Evolutionary conservation across 1,284 basidiomycete genomes (phyloP).

Genomic region (Apiotrichum gamsii): DNA sequence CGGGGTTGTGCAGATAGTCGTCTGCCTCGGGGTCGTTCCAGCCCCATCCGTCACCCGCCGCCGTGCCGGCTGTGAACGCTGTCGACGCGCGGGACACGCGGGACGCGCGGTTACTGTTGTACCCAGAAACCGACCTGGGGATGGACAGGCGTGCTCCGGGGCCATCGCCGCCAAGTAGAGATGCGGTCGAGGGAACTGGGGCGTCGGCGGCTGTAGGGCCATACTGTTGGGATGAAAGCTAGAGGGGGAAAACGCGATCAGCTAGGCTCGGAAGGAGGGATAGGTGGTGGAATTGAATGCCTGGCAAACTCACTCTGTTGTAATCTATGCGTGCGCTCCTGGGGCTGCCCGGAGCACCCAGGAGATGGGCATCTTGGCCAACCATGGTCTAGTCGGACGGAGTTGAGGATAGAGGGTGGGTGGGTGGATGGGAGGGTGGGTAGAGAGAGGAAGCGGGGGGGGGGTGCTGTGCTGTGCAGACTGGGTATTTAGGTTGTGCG

Average conservation of each 20-base stretch:
- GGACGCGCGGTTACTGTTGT: neutral
- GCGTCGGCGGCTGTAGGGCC: constrained; percentile 31
- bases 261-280: too few relatives aligned
- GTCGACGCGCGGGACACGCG: constrained; percentile 2
- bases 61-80: neutral
- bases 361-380: too few relatives aligned
- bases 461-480: too few relatives aligned
- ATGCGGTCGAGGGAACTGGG: constrained; percentile 21
- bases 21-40: constrained; percentile 44
- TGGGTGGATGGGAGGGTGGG: too few relatives aligned
- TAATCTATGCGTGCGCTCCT: neutral
- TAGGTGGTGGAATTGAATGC: too few relatives aligned
- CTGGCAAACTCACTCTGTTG: neutral
- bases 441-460: too few relatives aligned
- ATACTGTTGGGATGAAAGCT: constrained; percentile 22
- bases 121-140: constrained; percentile 1
- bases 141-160: constrained; percentile 8
- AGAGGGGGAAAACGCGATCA: neutral
- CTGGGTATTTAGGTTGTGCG: too few relatives aligned
- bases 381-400: too few relatives aligned
- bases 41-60: constrained; percentile 15
- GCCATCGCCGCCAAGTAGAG: neutral
- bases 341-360: too few relatives aligned
- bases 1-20: constrained; percentile 48
- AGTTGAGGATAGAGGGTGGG: too few relatives aligned